A percentile compares a stretch with the other conserved stretches of the same genome.
These are phyloP conservation scores for Grosmannia huntii DNA, from an alignment of 2,329 filamentous ascomycete genomes.

Conservation along the genomic window DNA sequence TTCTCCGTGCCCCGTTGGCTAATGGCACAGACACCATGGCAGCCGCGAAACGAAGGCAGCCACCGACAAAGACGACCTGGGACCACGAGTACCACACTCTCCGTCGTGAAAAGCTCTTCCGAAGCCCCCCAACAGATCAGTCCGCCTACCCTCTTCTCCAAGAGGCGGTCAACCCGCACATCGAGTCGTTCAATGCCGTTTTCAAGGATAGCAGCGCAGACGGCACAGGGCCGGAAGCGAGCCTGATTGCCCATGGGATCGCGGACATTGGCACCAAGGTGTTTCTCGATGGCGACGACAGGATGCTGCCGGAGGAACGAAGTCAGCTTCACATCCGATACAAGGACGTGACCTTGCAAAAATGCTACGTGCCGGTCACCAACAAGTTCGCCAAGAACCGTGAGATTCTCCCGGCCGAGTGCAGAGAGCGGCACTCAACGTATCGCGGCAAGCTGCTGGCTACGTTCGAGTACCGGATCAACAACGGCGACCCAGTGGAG, in stretches of 20 bases:
- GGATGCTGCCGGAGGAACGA: conserved; percentile 41
- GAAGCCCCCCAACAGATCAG: conserved; percentile 73
- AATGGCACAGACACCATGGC: conserved; percentile 5
- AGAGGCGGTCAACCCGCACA: conserved; percentile 77
- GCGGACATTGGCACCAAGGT: conserved; percentile 83
- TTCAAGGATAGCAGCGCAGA: conserved; percentile 42
- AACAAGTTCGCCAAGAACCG: conserved; percentile 80
- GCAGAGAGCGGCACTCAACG: conserved; percentile 81
- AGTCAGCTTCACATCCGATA: conserved; percentile 71
- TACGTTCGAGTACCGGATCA: conserved; percentile 74
- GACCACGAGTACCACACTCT: conserved; percentile 75
- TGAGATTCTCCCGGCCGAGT: conserved; percentile 83
- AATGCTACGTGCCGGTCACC: conserved; percentile 60
- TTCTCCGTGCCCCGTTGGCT: not conserved
- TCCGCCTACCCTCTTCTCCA: conserved; percentile 81
- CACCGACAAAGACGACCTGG: conserved; percentile 57
- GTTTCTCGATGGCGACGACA: conserved; percentile 71
- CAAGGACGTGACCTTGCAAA: conserved; percentile 71
- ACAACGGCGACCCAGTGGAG: conserved; percentile 73
- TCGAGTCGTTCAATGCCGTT: conserved; percentile 89
- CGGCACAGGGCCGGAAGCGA: conserved; percentile 11
- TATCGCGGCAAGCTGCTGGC: conserved; percentile 81
- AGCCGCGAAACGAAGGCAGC: conserved; percentile 11
- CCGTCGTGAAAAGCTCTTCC: conserved; percentile 78
- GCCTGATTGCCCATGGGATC: conserved; percentile 57